Evolutionary conservation across 1,284 basidiomycete genomes (phyloP), one percentile per base, ranked within the genome.

Genomic region (Leccinum pallidistipes): DNA sequence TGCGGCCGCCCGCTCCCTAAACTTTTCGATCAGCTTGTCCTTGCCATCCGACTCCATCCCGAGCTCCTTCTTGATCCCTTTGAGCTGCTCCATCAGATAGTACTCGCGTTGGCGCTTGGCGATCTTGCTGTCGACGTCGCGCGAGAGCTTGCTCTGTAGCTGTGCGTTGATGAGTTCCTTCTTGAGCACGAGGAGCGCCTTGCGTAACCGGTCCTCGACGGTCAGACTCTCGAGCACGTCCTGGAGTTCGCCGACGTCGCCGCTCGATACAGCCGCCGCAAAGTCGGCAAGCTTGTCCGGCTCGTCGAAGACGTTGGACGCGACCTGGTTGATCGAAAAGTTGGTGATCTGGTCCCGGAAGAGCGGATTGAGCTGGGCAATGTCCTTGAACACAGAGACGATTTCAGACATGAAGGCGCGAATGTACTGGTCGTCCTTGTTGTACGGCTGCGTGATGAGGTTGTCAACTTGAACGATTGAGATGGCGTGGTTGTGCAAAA

Each of bases 271-370:
- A 0, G 97, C 97, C 0, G 97, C 97, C 0, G 97, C 95, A 72
- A 99, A 98, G 74, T 99, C 97, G 3, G 97, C 97, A 32, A 99
- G 87, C 76, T 97, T 97, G 78, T 98, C 97, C 1, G 97, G 97
- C 73, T 98, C 96, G 72, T 98, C 97, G 70, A 99, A 98, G 59
- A 99, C 94, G 76, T 97, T 98, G n/a, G 93, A 88, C 5, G 95
- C 92, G 55, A 94, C 90, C 76, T 97, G 95, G 72, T 93, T 94
- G 77, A 97, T 97, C 21, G 91, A 94, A 77, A 98, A 98, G 76
- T 96, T 97, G 68, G 94, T 94, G 66, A 97, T 97, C 76, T 98
- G 97, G 79, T 98, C 97, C 57, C 97, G 91, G 88, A 99, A 98
- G 64, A 98, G 87, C 1, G 96, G 95, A 78, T 97, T 98, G 58